These are phyloP conservation scores for Blastocladiella britannica DNA, from an alignment of 192 early-diverging fungal species.

Conservation along the genomic window DNA sequence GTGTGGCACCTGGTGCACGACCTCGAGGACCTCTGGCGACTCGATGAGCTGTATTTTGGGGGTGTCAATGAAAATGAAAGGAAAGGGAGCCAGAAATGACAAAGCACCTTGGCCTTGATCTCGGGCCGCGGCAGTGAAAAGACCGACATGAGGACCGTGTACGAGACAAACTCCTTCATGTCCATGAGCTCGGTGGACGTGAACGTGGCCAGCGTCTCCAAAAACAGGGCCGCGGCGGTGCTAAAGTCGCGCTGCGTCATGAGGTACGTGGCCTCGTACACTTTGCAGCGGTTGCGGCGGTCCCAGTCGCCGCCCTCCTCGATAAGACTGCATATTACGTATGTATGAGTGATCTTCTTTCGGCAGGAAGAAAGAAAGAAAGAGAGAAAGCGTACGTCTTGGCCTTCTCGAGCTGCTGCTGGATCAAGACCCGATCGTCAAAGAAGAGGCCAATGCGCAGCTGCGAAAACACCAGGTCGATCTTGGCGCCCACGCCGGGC, in stretches of 20 bases:
- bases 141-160: constrained; percentile 70
- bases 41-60: constrained; percentile 48
- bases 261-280: constrained; percentile 78
- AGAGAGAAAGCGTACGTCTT: constrained; percentile 28
- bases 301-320: constrained; percentile 99
- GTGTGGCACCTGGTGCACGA: constrained; percentile 70
- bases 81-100: neutral
- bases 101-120: constrained; percentile 72
- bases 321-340: constrained; percentile 41
- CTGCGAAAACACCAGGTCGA: constrained; percentile 80
- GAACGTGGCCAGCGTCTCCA: constrained; percentile 91
- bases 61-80: neutral
- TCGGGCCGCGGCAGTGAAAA: constrained; percentile 76
- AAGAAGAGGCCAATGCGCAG: constrained; percentile 91
- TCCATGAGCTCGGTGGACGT: constrained; percentile 94
- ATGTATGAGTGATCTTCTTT: constrained; percentile 2
- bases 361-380: constrained; percentile 13
- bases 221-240: constrained; percentile 64
- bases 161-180: constrained; percentile 89
- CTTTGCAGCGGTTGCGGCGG: constrained; percentile 90
- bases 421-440: constrained; percentile 56
- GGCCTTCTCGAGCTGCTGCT: constrained; percentile 58
- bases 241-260: constrained; percentile 94
- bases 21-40: constrained; percentile 90
- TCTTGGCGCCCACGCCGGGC: constrained; percentile 72